phyloP scores from a whole-genome alignment of 2,329 filamentous ascomycete species.

The Aspergillus sp. region DNA sequence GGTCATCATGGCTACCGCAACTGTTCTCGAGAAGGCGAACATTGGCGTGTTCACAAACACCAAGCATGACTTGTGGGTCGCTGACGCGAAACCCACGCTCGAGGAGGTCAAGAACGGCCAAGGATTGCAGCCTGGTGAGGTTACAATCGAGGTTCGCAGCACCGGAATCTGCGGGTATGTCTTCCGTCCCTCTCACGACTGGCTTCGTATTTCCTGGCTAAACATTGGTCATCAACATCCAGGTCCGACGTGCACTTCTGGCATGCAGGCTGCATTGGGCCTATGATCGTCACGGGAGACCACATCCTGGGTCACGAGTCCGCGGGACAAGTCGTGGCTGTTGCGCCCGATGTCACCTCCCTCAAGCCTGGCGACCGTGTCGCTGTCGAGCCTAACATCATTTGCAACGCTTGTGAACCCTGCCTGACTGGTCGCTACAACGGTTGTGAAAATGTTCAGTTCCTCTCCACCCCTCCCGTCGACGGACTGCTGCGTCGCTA shows the following conservation, averaged over 20 bases:
- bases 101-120: slow-evolving; percentile 71
- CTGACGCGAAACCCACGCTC: slow-evolving; percentile 71
- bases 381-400: slow-evolving; percentile 90
- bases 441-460: slow-evolving; percentile 81
- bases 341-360: slow-evolving; percentile 69
- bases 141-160: slow-evolving; percentile 85
- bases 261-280: slow-evolving; percentile 92
- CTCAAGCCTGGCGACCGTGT: slow-evolving; percentile 87
- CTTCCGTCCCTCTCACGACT: not conserved
- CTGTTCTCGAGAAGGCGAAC: slow-evolving; percentile 70
- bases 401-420: slow-evolving; percentile 86
- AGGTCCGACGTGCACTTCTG: slow-evolving; percentile 97
- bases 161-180: slow-evolving; percentile 91
- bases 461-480: slow-evolving; percentile 88
- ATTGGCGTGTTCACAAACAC: slow-evolving; percentile 97
- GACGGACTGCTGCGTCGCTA: slow-evolving; percentile 85
- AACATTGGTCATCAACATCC: slow-evolving; percentile 13
- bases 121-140: slow-evolving; percentile 75
- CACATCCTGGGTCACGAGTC: slow-evolving; percentile 96
- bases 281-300: slow-evolving; percentile 86
- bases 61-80: slow-evolving; percentile 86
- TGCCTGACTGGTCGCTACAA: slow-evolving; percentile 94
- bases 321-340: slow-evolving; percentile 74
- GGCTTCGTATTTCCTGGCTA: slow-evolving; percentile 4
- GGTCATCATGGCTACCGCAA: slow-evolving; percentile 33